Conservation (phyloP, 208 protist genomes). For the Crithidia mellificae region DNA sequence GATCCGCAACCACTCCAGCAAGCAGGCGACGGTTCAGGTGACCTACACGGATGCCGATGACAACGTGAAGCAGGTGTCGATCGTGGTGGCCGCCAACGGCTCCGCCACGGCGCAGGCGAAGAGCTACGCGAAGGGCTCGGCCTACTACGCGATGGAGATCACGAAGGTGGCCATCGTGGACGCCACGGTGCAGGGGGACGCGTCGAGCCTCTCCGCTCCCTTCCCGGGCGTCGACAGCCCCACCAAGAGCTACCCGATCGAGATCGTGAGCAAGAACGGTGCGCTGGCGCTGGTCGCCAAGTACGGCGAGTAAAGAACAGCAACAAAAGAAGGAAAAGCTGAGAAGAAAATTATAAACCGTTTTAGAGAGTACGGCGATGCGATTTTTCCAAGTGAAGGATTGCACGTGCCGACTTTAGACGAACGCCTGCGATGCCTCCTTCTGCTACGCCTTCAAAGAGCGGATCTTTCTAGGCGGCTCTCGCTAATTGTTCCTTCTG, state of each 20-base stretch:
- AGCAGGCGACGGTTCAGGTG: slow-evolving; percentile 27
- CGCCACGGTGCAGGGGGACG: slow-evolving; percentile 8
- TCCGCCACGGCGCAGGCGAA: slow-evolving; percentile 29
- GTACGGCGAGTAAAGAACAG: not conserved
- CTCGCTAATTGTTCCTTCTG: too few species aligned
- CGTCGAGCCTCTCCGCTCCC: slow-evolving; percentile 29
- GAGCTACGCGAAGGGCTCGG: slow-evolving; percentile 17
- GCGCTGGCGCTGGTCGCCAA: slow-evolving; percentile 2
- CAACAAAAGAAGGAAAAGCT: not conserved
- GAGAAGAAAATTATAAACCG: too few species aligned
- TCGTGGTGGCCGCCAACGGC: slow-evolving; percentile 38
- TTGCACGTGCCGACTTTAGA: too few species aligned
- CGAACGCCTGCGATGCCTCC: too few species aligned
- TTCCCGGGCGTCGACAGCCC: slow-evolving; percentile 42
- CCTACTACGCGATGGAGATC: slow-evolving; percentile 37
- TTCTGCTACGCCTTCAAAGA: too few species aligned
- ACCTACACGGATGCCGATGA: slow-evolving; percentile 39
- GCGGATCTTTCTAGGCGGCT: too few species aligned
- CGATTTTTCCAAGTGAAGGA: too few species aligned
- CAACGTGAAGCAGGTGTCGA: not conserved
- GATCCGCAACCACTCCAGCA: slow-evolving; percentile 40
- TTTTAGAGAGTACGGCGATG: too few species aligned
- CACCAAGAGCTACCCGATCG: slow-evolving; percentile 36
- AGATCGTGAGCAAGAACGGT: slow-evolving; percentile 30
- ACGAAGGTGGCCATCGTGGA: slow-evolving; percentile 22